Percentiles rank a stretch among this genome's conserved stretches.
Evolutionary conservation across 352 stramenopile genomes (phyloP).

Genomic region (Phytophthora brassicae): DNA sequence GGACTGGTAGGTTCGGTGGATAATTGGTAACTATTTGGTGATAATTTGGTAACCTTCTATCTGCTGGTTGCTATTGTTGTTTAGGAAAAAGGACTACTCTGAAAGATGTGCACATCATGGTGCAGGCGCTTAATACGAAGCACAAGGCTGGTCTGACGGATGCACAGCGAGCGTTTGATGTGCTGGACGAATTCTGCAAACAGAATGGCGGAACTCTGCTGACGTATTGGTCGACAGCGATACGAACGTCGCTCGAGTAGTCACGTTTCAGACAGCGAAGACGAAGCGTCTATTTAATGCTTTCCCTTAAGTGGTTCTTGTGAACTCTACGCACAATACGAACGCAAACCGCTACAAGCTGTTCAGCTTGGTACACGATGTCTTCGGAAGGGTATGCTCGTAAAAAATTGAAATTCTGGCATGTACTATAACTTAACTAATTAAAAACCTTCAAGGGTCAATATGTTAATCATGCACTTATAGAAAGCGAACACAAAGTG

Average conservation of each 20-base stretch:
- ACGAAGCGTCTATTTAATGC: neutral
- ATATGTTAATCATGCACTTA: neutral
- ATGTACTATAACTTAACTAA: neutral
- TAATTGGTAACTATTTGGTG: neutral
- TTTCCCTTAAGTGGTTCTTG: neutral
- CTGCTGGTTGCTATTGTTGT: no score
- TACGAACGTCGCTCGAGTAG: neutral
- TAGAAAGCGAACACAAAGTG: neutral
- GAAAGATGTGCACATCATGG: neutral
- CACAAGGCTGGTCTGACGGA: neutral
- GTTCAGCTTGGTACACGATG: neutral
- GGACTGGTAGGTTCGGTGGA: neutral
- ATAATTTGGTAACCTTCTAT: neutral
- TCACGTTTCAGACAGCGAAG: neutral
- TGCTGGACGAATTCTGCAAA: neutral
- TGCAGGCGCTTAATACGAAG: neutral
- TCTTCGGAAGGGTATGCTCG: neutral
- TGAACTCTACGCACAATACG: neutral
- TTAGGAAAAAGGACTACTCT: neutral
- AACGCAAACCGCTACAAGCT: neutral
- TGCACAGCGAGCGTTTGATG: neutral
- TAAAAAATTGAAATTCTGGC: no score
- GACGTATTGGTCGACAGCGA: neutral
- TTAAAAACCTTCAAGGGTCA: neutral
- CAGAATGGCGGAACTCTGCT: neutral